Conservation (phyloP, 1,284 basidiomycete genomes). For the Heterobasidion occidentale region DNA sequence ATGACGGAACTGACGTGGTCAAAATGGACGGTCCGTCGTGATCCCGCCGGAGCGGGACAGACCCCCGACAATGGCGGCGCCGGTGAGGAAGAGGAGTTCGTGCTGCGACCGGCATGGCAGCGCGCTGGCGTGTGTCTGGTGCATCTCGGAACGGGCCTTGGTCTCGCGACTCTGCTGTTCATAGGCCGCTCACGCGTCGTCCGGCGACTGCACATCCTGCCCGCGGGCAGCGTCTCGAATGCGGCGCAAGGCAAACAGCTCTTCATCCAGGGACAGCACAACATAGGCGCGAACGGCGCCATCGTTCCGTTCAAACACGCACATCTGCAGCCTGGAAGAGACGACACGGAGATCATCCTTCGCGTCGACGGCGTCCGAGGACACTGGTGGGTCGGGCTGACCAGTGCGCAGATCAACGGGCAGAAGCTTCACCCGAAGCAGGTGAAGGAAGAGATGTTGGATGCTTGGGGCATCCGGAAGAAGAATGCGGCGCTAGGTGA, state of each 20-base stretch:
- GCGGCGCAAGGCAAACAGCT: constrained; percentile 12
- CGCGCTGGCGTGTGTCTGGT: constrained; percentile 22
- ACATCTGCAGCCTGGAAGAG: constrained; percentile 24
- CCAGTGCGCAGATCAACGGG: constrained; percentile 27
- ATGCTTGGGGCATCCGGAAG: constrained; percentile 14
- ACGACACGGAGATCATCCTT: constrained; percentile 29
- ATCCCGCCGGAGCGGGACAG: constrained; percentile 7
- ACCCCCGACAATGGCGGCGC: neutral
- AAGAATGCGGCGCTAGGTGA: constrained; percentile 6
- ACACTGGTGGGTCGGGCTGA: constrained; percentile 32
- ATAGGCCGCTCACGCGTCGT: constrained; percentile 27
- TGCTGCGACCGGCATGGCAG: constrained; percentile 29
- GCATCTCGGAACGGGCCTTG: constrained; percentile 25
- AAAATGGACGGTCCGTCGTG: constrained; percentile 26
- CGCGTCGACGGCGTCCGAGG: constrained; percentile 27
- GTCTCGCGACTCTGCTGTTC: constrained; percentile 24
- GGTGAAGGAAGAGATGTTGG: constrained; percentile 15
- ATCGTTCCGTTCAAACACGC: constrained; percentile 25
- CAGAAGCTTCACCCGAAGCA: constrained; percentile 13
- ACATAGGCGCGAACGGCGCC: constrained; percentile 24
- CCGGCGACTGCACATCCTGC: constrained; percentile 27
- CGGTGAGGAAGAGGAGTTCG: constrained; percentile 12
- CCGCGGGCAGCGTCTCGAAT: constrained; percentile 7
- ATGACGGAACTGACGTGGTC: constrained; percentile 29
- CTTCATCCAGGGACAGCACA: constrained; percentile 32